Conservation (phyloP, 768 basidiomycete genomes). For the Dictyophora rubrovolvata region DNA sequence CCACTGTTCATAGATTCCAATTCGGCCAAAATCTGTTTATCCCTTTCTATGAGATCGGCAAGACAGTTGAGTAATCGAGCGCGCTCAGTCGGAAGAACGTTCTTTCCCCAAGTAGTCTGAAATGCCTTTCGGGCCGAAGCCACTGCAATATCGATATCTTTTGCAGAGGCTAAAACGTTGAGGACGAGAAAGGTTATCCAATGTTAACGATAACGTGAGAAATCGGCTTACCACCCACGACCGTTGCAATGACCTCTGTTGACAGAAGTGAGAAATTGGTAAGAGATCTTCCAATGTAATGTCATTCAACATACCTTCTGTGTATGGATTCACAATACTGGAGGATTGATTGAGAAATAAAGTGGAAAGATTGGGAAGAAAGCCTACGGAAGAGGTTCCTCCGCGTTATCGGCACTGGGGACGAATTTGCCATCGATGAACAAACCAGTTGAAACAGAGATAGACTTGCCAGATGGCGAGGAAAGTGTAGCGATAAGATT, state of each 20-base stretch:
- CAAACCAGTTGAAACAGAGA: constrained; percentile 68
- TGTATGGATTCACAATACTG: constrained; percentile 26
- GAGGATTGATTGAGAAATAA: no score
- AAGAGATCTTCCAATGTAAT: constrained; percentile 20
- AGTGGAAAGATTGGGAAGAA: constrained; percentile 14
- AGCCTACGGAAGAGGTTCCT: constrained; percentile 46
- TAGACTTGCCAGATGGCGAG: constrained; percentile 29
- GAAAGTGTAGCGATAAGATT: constrained; percentile 6
- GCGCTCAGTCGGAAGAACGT: constrained; percentile 74
- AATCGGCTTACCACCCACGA: constrained; percentile 43
- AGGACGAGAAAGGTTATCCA: background rate
- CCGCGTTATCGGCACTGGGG: constrained; percentile 13
- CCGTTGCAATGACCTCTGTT: constrained; percentile 50
- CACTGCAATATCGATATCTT: constrained; percentile 79
- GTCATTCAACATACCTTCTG: constrained; percentile 20
- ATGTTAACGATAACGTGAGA: background rate
- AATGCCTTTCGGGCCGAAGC: constrained; percentile 75
- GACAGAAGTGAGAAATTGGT: background rate
- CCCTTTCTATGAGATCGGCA: constrained; percentile 82
- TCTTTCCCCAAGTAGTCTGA: constrained; percentile 82
- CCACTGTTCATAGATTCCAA: constrained; percentile 86
- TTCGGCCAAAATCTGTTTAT: constrained; percentile 72
- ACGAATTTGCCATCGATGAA: constrained; percentile 92
- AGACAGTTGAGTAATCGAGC: constrained; percentile 75
- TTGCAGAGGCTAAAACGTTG: constrained; percentile 35